phyloP scores from a whole-genome alignment of 768 basidiomycete species.

The Mycena alexandri region DNA sequence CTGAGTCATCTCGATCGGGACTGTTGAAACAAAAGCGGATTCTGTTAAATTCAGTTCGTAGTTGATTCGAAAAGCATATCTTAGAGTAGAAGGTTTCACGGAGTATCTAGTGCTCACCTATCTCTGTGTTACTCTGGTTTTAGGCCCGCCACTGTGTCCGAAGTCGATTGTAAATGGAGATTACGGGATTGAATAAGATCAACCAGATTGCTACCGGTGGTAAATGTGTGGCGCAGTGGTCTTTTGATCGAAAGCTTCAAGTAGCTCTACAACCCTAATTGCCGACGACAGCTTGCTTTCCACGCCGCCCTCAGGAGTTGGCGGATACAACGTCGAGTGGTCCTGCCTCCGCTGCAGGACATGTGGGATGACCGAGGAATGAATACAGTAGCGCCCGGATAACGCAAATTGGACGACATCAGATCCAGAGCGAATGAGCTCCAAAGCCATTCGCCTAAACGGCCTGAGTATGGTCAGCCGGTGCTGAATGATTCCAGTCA shows the following conservation, averaged over 20 bases:
- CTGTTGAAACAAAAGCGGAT: not conserved
- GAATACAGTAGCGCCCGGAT: no score
- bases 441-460: no score
- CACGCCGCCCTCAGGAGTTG: no score
- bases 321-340: no score
- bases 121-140: no score
- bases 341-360: no score
- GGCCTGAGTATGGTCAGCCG: no score
- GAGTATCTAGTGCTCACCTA: not conserved
- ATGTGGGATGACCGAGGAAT: no score
- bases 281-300: not conserved
- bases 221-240: not conserved
- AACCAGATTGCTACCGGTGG: not conserved
- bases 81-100: not conserved
- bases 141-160: not conserved
- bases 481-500: no score
- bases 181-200: not conserved
- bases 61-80: not conserved
- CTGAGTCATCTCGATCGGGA: no score
- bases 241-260: not conserved
- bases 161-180: not conserved
- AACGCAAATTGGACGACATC: no score
- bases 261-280: slow-evolving; percentile 1
- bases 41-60: not conserved
- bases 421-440: no score